Evolutionary conservation across 2,329 filamentous ascomycete species (phyloP), one percentile per base, ranked within the genome.

Genomic region (Scleromitrula shiraiana): DNA sequence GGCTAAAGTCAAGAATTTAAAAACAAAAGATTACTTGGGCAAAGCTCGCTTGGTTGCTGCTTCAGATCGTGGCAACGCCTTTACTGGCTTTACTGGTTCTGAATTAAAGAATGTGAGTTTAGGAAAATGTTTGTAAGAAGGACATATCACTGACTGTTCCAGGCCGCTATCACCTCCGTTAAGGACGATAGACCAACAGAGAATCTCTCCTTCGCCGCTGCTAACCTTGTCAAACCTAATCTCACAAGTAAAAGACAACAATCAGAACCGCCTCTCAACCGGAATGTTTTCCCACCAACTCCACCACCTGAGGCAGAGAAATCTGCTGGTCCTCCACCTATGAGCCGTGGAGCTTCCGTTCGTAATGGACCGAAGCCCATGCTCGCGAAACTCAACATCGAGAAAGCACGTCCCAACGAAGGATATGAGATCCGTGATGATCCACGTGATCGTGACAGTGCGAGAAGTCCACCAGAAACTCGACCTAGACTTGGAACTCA

Each of bases 1-100:
- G 62, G 90, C 93, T 54, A 98, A 98, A 68, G 93, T 98, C 57
- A 94, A 94, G 69, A 98, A 98, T 62, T 73, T 98, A 61, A 95
- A 96, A 73, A 88, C 89, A 19, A 97, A 97, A 66, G 90, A 98
- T 64, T 98, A 98, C 61, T 80, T 98, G 3, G 93, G 93, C 52
- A 96, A 96, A 68, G 89, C 93, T n/a, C 80, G 88, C 51, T 74
- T 98, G 27, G 87, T 98, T 7, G 93, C 93, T 20, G 86, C 90
- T 22, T 87, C 88, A 1, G 88, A 95, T 61, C 77, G 83, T 47
- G 71, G 77, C 55, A 91, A 90, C 66, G 84, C 82, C 22, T 93
- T 88, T 60, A 91, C 85, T 37, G 88, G 88, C 37, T 91, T 90
- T 65, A 75, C 84, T 53, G 88, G 84, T 37, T 80, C 81, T 2